phyloP scores from a whole-genome alignment of 805 yeast species.

The Tetrapisispora arboricola region DNA sequence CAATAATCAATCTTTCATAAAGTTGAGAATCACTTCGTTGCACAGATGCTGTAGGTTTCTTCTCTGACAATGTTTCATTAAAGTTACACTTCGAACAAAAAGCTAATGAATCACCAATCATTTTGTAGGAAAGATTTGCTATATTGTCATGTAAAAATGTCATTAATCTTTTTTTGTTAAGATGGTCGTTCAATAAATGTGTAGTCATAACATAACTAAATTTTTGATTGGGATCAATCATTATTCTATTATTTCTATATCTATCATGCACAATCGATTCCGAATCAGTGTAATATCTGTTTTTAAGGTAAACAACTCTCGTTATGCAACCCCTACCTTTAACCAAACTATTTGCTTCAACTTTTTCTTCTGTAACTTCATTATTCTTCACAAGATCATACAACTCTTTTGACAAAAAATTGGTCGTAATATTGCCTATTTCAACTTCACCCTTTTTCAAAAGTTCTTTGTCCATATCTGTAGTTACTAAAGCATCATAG shows the following conservation, averaged over 20 bases:
- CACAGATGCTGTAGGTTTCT: conserved; percentile 12
- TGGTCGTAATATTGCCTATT: not conserved
- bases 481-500: conserved; percentile 10
- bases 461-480: conserved; percentile 10
- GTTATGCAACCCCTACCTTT: conserved; percentile 6
- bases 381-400: conserved; percentile 19
- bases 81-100: conserved; percentile 26
- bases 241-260: conserved; percentile 14
- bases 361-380: conserved; percentile 4
- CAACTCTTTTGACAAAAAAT: conserved; percentile 16
- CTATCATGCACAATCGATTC: conserved; percentile 18
- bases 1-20: conserved; percentile 23
- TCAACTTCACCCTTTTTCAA: conserved; percentile 17
- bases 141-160: conserved; percentile 12
- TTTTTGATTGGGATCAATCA: conserved; percentile 23
- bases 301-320: conserved; percentile 13
- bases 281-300: conserved; percentile 17
- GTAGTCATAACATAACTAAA: conserved; percentile 22
- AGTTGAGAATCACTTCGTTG: conserved; percentile 16
- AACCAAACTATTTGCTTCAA: not conserved
- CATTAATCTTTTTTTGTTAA: conserved; percentile 10
- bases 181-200: conserved; percentile 26
- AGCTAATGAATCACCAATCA: conserved; percentile 11
- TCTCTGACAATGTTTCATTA: conserved; percentile 5
- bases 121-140: conserved; percentile 20